phyloP scores from a whole-genome alignment of 2,329 filamentous ascomycete species.

The Bipolaris oryzae region DNA sequence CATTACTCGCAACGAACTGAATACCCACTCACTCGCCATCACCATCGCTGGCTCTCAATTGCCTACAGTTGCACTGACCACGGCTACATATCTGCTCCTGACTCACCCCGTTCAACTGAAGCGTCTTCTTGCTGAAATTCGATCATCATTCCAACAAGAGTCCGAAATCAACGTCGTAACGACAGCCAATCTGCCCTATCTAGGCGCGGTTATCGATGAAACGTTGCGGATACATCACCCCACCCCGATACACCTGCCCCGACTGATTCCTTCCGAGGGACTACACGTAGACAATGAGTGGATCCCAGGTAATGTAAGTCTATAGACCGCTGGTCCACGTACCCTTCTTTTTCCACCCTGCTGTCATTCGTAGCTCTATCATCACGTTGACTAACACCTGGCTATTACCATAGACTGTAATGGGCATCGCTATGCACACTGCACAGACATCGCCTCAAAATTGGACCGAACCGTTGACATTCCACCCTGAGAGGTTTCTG shows the following conservation, averaged over 20 bases:
- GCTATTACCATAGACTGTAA: background rate
- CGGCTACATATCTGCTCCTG: constrained; percentile 9
- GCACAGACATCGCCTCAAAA: constrained; percentile 8
- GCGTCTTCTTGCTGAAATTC: constrained; percentile 4
- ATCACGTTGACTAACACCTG: background rate
- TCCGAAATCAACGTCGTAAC: constrained; percentile 8
- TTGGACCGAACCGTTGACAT: constrained; percentile 5
- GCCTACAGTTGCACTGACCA: constrained; percentile 7
- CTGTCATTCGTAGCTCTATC: background rate
- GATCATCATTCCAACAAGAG: constrained; percentile 5
- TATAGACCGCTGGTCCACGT: background rate
- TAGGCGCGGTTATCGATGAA: constrained; percentile 10
- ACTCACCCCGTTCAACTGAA: constrained; percentile 3
- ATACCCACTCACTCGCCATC: constrained; percentile 6
- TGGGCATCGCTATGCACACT: constrained; percentile 4
- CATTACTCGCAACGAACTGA: constrained; percentile 5
- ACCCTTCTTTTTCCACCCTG: background rate
- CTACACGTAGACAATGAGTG: constrained; percentile 6
- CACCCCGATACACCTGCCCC: constrained; percentile 9
- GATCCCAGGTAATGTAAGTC: constrained; percentile 1
- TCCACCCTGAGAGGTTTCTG: constrained; percentile 10
- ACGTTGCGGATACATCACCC: constrained; percentile 9
- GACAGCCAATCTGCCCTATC: constrained; percentile 5
- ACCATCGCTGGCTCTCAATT: constrained; percentile 11
- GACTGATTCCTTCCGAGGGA: constrained; percentile 5